Evolutionary conservation across 306 rosid genomes (phyloP), one percentile per base, ranked within the genome.

Genomic region (Pyrus bretschneideri): DNA sequence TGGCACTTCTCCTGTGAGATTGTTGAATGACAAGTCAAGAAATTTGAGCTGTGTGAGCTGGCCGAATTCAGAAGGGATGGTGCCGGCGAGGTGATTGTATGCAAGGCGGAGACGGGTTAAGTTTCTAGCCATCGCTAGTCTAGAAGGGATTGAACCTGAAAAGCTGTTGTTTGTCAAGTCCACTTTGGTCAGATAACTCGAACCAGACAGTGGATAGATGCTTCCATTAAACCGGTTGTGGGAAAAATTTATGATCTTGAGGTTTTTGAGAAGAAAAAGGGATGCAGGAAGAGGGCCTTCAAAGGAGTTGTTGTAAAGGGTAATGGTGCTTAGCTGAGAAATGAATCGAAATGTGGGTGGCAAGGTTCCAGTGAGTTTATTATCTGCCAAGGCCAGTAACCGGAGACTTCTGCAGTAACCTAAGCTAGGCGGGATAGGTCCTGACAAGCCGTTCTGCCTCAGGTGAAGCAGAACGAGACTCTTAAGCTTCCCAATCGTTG

Each of bases 151-250:
- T 68, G 91, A 82, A 76, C 99, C 97, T 33, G 96, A 88, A 87
- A 95, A 95, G 83, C 96, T 92, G 85, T 95, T 95, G 77, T 95
- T 95, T 23, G 99, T 95, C 83, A 95, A 80, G 84, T 95, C 99
- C 74, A 95, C 79, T 25, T 85, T 82, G 30, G 90, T 86, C 11
- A 92, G 79, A 61, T 87, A 80, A 86, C 77, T 73, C 70, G 95
- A 88, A 69, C 89, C 91, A 60, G 92, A 81, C 81, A 95, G 92
- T 76, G 97, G 96, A 73, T 67, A 80, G 82, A 90, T 76, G 61
- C 85, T 88, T 84, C 97, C 99, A 72, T 27, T 92, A 73, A 95
- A 92, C 76, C 71, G 84, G 69, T 95, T 95, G 75, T 90, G 92
- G 40, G 99, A 95, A 76, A 95, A 87, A 57, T 95, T 92, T 79